Percentiles rank a stretch among this genome's conserved stretches.
These are phyloP conservation scores for Aspergillus panamensis DNA, from an alignment of 495 filamentous ascomycete genomes.

Conservation along the genomic window DNA sequence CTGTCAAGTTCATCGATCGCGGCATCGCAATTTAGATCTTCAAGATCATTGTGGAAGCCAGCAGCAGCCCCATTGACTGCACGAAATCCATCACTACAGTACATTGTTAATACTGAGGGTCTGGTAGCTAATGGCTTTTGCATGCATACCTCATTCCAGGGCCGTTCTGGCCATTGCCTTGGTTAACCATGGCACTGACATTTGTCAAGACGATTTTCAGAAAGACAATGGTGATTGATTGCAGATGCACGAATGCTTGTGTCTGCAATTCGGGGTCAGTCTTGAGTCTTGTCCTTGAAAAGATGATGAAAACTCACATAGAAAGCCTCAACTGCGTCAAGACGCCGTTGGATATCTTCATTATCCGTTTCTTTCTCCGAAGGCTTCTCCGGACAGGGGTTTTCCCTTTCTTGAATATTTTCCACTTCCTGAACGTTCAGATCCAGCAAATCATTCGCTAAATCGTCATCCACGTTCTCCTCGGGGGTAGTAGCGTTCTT, in stretches of 20 bases:
- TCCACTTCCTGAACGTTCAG: conserved; percentile 28
- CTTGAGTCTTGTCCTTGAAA: not conserved
- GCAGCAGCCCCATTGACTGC: conserved; percentile 30
- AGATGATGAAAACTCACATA: conserved; percentile 60
- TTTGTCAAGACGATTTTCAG: conserved; percentile 82
- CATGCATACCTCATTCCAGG: conserved; percentile 34
- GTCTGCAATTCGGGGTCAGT: conserved; percentile 47
- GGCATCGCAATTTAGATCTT: conserved; percentile 36
- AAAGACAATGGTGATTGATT: conserved; percentile 91
- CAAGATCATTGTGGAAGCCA: conserved; percentile 25
- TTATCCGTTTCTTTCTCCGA: conserved; percentile 56
- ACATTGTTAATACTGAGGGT: conserved; percentile 8
- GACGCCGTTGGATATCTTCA: conserved; percentile 55
- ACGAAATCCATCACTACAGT: conserved; percentile 31
- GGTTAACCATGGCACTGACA: conserved; percentile 62
- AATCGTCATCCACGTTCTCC: conserved; percentile 27
- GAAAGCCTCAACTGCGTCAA: conserved; percentile 74
- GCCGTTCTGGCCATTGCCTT: conserved; percentile 46
- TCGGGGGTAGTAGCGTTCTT: conserved; percentile 38
- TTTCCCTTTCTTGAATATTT: conserved; percentile 6
- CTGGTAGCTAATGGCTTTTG: not conserved
- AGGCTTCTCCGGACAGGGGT: conserved; percentile 25
- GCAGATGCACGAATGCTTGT: conserved; percentile 74
- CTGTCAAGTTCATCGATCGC: conserved; percentile 74
- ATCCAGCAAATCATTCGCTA: conserved; percentile 27